A percentile compares a stretch with the other conserved stretches of the same genome.
These are phyloP conservation scores for Nitzschia palea DNA, from an alignment of 108 stramenopile genomes.

Conservation along the genomic window DNA sequence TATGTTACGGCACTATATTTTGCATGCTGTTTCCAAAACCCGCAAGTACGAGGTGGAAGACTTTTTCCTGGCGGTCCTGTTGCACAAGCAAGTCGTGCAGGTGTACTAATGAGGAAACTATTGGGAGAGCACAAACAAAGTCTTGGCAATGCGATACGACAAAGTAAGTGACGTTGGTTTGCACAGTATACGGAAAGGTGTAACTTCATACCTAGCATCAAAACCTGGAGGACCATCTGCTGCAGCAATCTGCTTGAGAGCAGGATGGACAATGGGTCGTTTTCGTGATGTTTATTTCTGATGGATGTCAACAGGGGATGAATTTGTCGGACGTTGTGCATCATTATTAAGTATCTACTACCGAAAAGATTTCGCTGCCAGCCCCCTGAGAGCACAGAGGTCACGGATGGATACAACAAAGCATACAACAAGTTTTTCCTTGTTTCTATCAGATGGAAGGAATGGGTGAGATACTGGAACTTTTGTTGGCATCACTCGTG, in stretches of 20 bases:
- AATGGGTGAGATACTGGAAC: not conserved
- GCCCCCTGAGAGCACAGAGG: not conserved
- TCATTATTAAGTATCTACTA: not conserved
- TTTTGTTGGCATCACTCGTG: not conserved
- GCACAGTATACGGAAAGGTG: not conserved
- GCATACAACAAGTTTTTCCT: not conserved
- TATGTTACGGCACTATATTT: not conserved
- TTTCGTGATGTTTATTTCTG: not conserved
- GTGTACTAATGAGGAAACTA: not conserved
- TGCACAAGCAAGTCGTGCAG: not conserved
- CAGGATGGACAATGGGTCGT: conserved; percentile 5
- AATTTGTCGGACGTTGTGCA: conserved; percentile 10
- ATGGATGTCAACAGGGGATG: not conserved
- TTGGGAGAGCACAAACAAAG: not conserved
- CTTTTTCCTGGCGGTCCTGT: not conserved
- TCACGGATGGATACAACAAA: not conserved
- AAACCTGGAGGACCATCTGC: not conserved
- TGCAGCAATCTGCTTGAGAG: conserved; percentile 2
- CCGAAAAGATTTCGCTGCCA: not conserved
- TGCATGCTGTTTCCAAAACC: not conserved
- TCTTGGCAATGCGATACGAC: not conserved
- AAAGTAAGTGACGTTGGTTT: not conserved
- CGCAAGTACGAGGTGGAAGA: not conserved
- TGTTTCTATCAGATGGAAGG: not conserved
- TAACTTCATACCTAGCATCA: not conserved